A percentile compares a stretch with the other conserved stretches of the same genome.
Conservation (phyloP, 2,329 filamentous ascomycete species). For the Rachicladosporium sp. region DNA sequence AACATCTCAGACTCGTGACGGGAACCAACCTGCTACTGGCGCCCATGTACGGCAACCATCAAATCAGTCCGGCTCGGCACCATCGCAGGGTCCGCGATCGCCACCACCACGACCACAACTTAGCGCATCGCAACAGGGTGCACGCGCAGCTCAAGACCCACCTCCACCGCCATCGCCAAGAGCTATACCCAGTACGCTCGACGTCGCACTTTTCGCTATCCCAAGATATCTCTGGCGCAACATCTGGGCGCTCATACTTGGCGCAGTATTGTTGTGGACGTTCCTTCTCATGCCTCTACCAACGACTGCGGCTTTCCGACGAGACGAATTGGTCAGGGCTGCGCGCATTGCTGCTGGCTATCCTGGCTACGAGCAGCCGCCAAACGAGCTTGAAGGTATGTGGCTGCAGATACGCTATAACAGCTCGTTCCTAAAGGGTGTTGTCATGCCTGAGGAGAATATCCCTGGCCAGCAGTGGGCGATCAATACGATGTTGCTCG, state of each 20-base stretch:
- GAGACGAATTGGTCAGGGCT: constrained; percentile 3
- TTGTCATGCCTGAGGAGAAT: background rate
- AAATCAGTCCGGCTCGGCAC: too few relatives aligned
- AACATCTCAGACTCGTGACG: too few relatives aligned
- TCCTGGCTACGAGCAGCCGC: constrained; percentile 3
- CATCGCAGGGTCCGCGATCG: too few relatives aligned
- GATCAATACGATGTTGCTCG: too few relatives aligned
- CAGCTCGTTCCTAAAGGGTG: background rate
- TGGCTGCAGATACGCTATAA: constrained; percentile 1
- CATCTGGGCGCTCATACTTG: constrained; percentile 3
- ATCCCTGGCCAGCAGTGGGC: background rate
- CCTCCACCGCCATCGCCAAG: too few relatives aligned
- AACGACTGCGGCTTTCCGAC: background rate
- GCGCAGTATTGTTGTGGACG: background rate
- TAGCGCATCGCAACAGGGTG: too few relatives aligned
- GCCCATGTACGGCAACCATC: too few relatives aligned
- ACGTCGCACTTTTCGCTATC: constrained; percentile 3
- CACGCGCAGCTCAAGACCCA: too few relatives aligned
- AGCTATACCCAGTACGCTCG: background rate
- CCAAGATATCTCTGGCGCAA: constrained; percentile 6
- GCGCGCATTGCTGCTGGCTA: background rate
- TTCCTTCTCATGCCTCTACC: background rate
- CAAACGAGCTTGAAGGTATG: background rate
- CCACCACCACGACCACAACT: too few relatives aligned
- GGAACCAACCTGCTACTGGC: too few relatives aligned